phyloP scores from a whole-genome alignment of 495 filamentous ascomycete species.

The Penicillium atrosanguineum region DNA sequence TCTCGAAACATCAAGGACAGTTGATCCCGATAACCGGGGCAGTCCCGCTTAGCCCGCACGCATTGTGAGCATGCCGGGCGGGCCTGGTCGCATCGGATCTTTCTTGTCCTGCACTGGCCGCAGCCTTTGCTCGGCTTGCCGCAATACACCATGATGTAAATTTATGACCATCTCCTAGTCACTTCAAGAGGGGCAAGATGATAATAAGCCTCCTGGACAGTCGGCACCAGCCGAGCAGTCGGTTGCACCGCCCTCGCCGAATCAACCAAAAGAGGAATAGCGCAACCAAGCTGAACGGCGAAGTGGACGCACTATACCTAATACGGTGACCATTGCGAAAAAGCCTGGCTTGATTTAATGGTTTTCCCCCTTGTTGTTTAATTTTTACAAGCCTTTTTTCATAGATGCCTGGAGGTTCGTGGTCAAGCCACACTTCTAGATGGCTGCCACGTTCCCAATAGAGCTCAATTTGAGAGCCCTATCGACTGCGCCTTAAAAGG shows the following conservation, averaged over 20 bases:
- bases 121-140: constrained; percentile 73
- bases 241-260: constrained; percentile 6
- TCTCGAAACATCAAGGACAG: constrained; percentile 71
- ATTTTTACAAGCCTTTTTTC: background rate
- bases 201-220: background rate
- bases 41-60: constrained; percentile 59
- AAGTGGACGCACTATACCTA: constrained; percentile 3
- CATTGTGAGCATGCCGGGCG: constrained; percentile 67
- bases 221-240: constrained; percentile 1
- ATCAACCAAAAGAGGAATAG: constrained; percentile 7
- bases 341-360: background rate
- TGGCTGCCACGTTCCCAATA: background rate
- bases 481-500: constrained; percentile 5
- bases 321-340: constrained; percentile 17
- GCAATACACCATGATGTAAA: constrained; percentile 62
- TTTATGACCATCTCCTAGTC: background rate
- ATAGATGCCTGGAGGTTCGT: background rate
- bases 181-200: background rate
- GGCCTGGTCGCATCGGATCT: constrained; percentile 66
- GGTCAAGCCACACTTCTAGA: constrained; percentile 4
- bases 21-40: constrained; percentile 69
- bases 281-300: background rate
- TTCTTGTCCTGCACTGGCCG: constrained; percentile 66
- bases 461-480: background rate
- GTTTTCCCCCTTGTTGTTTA: background rate